A percentile compares a stretch with the other conserved stretches of the same genome.
phyloP scores from a whole-genome alignment of 2,329 filamentous ascomycete genomes.

The Balansia obtecta region DNA sequence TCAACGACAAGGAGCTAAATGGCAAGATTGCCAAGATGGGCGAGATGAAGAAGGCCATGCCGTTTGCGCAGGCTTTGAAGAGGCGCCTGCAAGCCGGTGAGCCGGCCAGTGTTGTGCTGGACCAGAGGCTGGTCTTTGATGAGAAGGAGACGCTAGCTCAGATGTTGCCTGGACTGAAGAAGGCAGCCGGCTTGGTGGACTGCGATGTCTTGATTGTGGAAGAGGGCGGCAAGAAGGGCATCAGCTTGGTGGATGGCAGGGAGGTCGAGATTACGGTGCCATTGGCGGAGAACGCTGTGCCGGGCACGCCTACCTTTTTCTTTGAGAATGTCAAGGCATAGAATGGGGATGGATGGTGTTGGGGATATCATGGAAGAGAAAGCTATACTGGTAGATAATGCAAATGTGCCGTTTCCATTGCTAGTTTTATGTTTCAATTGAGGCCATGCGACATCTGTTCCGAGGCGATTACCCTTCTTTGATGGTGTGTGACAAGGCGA shows the following conservation, averaged over 20 bases:
- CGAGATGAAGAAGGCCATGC: conserved; percentile 97
- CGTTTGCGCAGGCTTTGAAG: conserved; percentile 83
- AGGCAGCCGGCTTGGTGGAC: conserved; percentile 54
- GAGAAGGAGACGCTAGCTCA: conserved; percentile 63
- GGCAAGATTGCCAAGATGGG: conserved; percentile 69
- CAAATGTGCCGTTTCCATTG: neutral
- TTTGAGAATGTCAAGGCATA: conserved; percentile 63
- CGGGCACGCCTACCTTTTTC: conserved; percentile 68
- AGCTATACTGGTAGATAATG: neutral
- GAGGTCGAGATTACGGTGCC: conserved; percentile 45
- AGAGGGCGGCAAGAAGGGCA: conserved; percentile 55
- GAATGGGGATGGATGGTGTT: neutral
- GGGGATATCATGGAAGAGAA: neutral
- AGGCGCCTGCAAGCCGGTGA: conserved; percentile 65
- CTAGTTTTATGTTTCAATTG: too few relatives aligned
- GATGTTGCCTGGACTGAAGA: conserved; percentile 71
- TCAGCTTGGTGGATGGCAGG: conserved; percentile 36
- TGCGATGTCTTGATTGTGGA: conserved; percentile 62
- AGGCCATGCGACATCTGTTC: neutral
- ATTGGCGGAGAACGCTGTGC: conserved; percentile 62
- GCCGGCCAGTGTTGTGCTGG: conserved; percentile 55
- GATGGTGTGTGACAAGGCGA: neutral
- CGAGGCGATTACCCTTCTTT: neutral
- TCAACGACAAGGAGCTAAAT: conserved; percentile 73
- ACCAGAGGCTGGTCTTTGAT: conserved; percentile 77